Base-by-base conservation (phyloP, 345 rosid species). In the Syzygium grande region DNA sequence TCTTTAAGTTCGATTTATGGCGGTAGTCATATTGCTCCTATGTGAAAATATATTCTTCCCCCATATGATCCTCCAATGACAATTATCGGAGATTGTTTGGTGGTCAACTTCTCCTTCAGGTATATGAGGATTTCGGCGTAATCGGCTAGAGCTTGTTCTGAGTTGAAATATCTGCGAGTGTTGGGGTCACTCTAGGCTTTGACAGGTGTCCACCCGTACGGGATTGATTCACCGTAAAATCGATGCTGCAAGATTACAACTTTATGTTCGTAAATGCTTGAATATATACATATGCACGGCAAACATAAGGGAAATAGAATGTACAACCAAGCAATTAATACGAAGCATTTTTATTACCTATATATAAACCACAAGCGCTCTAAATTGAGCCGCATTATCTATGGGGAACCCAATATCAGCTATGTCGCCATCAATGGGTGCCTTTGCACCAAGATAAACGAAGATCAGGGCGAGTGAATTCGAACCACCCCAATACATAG, bases 31-130 rank as follows among this genome's bases (percentile, higher is more conserved):
- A 2, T 61, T n/a, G 68, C 68, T 61, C 9, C 68, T 27, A 12
- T 61, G 4, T n/a, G 34, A 61, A 27, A 61, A 12, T 12, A 61
- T 12, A 61, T 61, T 30, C 96, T 95, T 92, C 96, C 97, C 21
- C 97, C 97, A 12, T 94, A 95, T 88, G 97, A 95, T 55, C 97
- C 97, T 34, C 96, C 95, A 15, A 93, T 89, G n/a, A 91, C 93
- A 84, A 95, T 91, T n/a, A 95, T 95, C 27, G 96, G 97, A 87
- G 96, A 94, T 41, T 92, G 94, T 27, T 38, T 86, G 21, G 96
- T 93, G 3, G 94, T 88, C 88, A 94, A 52, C 38, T 95, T 94
- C 85, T 89, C 88, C 93, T 95, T 95, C 49, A 95, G 89, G 86
- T 94, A 91, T 73, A 88, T 86, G 11, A 94, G 91, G 53, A 94